A percentile compares a stretch with the other conserved stretches of the same genome.
These are phyloP conservation scores for Cytidiella melzeri DNA, from an alignment of 768 basidiomycete genomes.

Conservation along the genomic window DNA sequence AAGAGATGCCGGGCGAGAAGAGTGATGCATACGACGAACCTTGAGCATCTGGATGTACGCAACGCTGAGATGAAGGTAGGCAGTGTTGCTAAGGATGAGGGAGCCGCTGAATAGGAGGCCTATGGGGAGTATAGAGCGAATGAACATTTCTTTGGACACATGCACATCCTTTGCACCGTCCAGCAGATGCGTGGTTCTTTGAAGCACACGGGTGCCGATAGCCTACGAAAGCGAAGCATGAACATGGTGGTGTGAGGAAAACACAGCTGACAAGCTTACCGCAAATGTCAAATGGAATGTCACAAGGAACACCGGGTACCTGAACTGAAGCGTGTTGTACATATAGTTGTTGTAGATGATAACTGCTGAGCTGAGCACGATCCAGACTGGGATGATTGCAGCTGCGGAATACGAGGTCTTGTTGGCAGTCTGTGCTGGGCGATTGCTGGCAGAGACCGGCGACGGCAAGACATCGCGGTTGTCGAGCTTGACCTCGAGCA, in stretches of 20 bases:
- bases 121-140: constrained; percentile 87
- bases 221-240: constrained; percentile 34
- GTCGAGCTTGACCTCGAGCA: constrained; percentile 22
- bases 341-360: constrained; percentile 96
- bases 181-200: constrained; percentile 74
- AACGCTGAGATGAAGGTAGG: constrained; percentile 86
- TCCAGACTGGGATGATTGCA: constrained; percentile 89
- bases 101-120: constrained; percentile 91
- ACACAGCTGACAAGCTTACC: constrained; percentile 23
- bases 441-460: constrained; percentile 41
- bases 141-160: constrained; percentile 73
- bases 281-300: constrained; percentile 77
- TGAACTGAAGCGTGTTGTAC: constrained; percentile 78
- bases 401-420: constrained; percentile 57
- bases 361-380: constrained; percentile 78
- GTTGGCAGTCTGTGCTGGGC: constrained; percentile 18
- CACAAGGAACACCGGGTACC: constrained; percentile 88
- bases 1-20: background rate
- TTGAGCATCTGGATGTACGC: constrained; percentile 98
- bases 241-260: constrained; percentile 1
- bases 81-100: constrained; percentile 86
- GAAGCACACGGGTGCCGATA: constrained; percentile 79
- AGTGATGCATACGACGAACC: constrained; percentile 32
- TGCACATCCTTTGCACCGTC: constrained; percentile 76
- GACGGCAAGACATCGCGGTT: constrained; percentile 42